phyloP scores from a whole-genome alignment of 805 yeast genomes.

The Candida morakotiae region DNA sequence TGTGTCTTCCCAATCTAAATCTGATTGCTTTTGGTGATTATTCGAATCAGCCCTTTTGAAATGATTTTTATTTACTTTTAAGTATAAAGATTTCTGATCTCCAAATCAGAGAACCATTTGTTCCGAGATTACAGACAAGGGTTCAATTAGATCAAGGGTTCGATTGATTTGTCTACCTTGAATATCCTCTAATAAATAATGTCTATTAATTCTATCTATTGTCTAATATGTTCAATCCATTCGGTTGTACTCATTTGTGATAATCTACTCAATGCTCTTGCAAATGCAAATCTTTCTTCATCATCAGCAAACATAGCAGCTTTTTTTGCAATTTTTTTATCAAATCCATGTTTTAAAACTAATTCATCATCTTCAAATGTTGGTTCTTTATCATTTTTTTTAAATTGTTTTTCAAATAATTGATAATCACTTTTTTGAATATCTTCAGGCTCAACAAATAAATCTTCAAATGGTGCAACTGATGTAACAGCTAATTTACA shows the following conservation, averaged over 20 bases:
- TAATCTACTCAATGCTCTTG: constrained; percentile 86
- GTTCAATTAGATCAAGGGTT: no score
- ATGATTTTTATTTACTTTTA: no score
- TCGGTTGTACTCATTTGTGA: constrained; percentile 92
- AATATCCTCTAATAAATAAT: no score
- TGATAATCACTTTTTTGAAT: constrained; percentile 44
- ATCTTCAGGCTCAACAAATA: constrained; percentile 81
- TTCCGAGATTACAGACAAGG: no score
- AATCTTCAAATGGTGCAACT: constrained; percentile 76
- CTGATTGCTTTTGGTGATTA: no score
- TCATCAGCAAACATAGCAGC: constrained; percentile 82
- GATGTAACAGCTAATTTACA: constrained; percentile 86
- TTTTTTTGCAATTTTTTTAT: constrained; percentile 63
- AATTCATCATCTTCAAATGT: constrained; percentile 53
- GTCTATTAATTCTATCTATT: no score
- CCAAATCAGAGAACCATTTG: no score
- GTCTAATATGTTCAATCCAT: no score
- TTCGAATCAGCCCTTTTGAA: no score
- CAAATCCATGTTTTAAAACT: constrained; percentile 74
- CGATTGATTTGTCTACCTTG: no score
- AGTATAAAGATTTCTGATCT: no score
- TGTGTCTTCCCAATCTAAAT: no score
- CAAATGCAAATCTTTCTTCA: constrained; percentile 95
- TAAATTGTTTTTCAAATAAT: constrained; percentile 37
- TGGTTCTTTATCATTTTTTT: constrained; percentile 32